Evolutionary conservation across 208 protist species (phyloP).

Genomic region (Acanthamoeba divionensis): DNA sequence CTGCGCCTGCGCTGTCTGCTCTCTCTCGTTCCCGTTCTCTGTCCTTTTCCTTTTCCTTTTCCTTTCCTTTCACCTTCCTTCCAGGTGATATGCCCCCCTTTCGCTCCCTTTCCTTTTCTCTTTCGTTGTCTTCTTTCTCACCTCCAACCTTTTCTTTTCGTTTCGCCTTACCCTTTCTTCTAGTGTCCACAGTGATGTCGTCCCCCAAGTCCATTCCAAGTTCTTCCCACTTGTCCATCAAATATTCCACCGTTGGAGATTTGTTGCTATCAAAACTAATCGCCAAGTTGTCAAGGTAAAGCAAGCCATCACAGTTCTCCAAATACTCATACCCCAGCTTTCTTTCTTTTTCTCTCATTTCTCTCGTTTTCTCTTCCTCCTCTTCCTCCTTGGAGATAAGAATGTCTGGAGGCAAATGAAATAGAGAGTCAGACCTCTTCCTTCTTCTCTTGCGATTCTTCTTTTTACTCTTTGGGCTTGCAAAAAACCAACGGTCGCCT

Average conservation of each 20-base stretch:
- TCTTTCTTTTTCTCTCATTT: neutral
- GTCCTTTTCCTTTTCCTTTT: too few relatives aligned
- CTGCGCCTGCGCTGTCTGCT: too few relatives aligned
- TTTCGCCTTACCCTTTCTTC: neutral
- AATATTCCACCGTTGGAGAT: too few relatives aligned
- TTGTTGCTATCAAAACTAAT: too few relatives aligned
- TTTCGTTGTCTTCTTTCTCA: constrained; percentile 1
- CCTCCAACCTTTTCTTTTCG: neutral
- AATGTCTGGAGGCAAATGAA: neutral
- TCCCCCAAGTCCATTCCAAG: too few relatives aligned
- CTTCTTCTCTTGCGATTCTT: constrained; percentile 4
- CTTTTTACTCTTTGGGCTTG: neutral
- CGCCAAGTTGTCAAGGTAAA: too few relatives aligned
- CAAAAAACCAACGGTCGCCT: neutral
- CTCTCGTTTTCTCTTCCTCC: neutral
- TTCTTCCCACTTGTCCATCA: too few relatives aligned
- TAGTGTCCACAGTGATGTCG: too few relatives aligned
- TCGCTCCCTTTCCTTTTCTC: neutral
- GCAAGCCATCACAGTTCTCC: too few relatives aligned
- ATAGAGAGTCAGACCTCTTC: constrained; percentile 31
- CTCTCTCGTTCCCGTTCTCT: too few relatives aligned
- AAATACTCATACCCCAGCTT: neutral
- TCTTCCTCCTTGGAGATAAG: constrained; percentile 42
- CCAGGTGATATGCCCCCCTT: too few relatives aligned
- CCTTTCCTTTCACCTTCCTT: too few relatives aligned